These are phyloP conservation scores for Ogataea henricii DNA, from an alignment of 805 yeast species.

Conservation along the genomic window DNA sequence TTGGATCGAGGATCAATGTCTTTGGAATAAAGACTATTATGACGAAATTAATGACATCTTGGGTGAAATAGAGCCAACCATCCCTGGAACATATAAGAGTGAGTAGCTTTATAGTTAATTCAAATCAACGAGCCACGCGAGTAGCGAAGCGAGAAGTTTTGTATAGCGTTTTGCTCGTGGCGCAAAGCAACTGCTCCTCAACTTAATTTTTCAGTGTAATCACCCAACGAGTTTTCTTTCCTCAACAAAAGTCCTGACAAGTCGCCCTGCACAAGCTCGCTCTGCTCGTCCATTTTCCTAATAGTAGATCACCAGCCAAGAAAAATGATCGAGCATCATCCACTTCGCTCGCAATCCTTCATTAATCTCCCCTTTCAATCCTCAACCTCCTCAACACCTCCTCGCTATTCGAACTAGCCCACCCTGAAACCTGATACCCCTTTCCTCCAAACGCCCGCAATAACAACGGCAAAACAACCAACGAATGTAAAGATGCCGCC, in stretches of 20 bases:
- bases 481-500: conserved; percentile 76
- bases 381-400: conserved; percentile 28
- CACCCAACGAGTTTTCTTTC: too few species aligned
- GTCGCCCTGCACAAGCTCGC: too few species aligned
- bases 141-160: too few species aligned
- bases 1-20: conserved; percentile 21
- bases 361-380: neutral
- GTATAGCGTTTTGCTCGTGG: too few species aligned
- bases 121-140: too few species aligned
- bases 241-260: too few species aligned
- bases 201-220: too few species aligned
- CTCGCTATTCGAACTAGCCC: conserved; percentile 24
- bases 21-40: conserved; percentile 20
- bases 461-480: conserved; percentile 76
- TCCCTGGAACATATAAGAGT: conserved; percentile 17
- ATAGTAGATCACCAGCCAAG: too few species aligned
- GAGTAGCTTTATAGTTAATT: too few species aligned
- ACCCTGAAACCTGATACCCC: conserved; percentile 39
- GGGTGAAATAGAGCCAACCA: conserved; percentile 15
- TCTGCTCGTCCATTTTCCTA: neutral
- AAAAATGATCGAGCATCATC: neutral
- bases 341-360: neutral
- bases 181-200: too few species aligned
- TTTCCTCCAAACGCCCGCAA: conserved; percentile 65
- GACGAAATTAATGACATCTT: conserved; percentile 18